Conservation (phyloP, 1,139 yeast genomes). For the Pichia sp. region DNA sequence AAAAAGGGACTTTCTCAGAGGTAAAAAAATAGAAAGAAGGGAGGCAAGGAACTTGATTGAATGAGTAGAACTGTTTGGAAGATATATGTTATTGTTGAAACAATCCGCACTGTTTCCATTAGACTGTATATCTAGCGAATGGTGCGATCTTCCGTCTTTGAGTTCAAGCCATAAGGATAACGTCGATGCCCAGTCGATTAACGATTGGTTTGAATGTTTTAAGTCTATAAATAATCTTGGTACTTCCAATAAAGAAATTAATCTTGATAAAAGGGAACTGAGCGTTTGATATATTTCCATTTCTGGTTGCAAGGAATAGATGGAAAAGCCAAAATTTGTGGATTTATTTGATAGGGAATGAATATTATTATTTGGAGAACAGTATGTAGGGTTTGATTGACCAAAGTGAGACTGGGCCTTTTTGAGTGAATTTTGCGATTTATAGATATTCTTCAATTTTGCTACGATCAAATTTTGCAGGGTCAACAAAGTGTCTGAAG, state of each 20-base stretch:
- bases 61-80: slow-evolving; percentile 2
- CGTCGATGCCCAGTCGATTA: slow-evolving; percentile 51
- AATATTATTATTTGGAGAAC: neutral
- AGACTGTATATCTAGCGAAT: neutral
- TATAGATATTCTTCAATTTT: slow-evolving; percentile 34
- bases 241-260: slow-evolving; percentile 41
- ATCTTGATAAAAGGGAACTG: slow-evolving; percentile 36
- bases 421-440: slow-evolving; percentile 11
- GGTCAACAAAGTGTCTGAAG: slow-evolving; percentile 38
- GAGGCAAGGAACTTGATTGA: slow-evolving; percentile 40
- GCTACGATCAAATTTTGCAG: slow-evolving; percentile 39
- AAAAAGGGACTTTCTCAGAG: slow-evolving; percentile 37
- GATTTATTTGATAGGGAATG: neutral
- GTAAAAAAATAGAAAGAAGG: slow-evolving; percentile 42
- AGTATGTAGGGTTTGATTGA: slow-evolving; percentile 2
- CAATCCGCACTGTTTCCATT: neutral
- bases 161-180: slow-evolving; percentile 52
- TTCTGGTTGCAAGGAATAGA: slow-evolving; percentile 40
- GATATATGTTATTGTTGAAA: neutral
- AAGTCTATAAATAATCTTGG: slow-evolving; percentile 41
- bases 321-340: slow-evolving; percentile 31
- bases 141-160: slow-evolving; percentile 41
- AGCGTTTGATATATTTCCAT: slow-evolving; percentile 38
- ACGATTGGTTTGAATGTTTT: slow-evolving; percentile 27
- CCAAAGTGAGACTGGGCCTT: slow-evolving; percentile 21